Conservation (phyloP, 1,284 basidiomycete genomes). For the Trametes hirsuta region DNA sequence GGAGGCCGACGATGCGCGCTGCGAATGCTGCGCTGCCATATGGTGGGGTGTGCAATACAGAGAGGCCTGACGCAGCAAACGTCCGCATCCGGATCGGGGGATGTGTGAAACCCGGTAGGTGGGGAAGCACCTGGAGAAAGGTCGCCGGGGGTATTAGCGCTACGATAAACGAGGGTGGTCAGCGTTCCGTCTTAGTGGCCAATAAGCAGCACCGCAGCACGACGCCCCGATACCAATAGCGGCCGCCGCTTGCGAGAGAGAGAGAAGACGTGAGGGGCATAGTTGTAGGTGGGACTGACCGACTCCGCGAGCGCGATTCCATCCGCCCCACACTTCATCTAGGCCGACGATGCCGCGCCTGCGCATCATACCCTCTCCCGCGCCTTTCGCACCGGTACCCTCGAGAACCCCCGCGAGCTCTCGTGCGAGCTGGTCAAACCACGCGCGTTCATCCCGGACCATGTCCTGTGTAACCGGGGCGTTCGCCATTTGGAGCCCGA, state of each 20-base stretch:
- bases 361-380: constrained; percentile 61
- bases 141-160: constrained; percentile 90
- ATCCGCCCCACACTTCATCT: constrained; percentile 96
- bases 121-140: constrained; percentile 73
- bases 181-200: neutral
- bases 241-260: neutral
- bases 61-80: constrained; percentile 71
- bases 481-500: constrained; percentile 80
- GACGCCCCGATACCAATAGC: neutral
- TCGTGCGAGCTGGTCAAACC: constrained; percentile 81
- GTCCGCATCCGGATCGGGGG: constrained; percentile 72
- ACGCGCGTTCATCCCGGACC: constrained; percentile 82
- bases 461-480: constrained; percentile 90
- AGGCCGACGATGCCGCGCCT: constrained; percentile 81
- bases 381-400: constrained; percentile 40
- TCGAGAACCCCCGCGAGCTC: constrained; percentile 83
- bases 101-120: constrained; percentile 67
- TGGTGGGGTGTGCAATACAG: constrained; percentile 83
- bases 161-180: constrained; percentile 26
- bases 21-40: constrained; percentile 72
- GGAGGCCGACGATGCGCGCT: constrained; percentile 58
- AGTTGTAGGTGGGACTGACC: constrained; percentile 53
- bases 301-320: constrained; percentile 95
- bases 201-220: neutral
- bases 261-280: neutral